Evolutionary conservation across 225 moss, liverwort and hornwort genomes (phyloP), one percentile per base, ranked within the genome.

Genomic region (Bryoerythrophyllum caledonicum): DNA sequence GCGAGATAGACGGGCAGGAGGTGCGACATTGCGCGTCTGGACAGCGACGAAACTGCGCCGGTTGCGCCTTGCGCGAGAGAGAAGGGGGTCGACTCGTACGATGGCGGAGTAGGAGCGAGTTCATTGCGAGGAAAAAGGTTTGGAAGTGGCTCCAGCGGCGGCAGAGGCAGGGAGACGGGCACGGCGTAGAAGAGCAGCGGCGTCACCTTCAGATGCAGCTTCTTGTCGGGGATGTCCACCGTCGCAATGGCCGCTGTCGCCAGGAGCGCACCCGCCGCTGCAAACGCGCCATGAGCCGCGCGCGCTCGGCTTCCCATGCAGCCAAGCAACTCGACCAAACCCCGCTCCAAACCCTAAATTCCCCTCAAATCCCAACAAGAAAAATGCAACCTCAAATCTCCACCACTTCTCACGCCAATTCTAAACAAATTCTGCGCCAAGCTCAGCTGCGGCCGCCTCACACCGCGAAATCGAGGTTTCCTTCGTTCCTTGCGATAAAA

Each of bases 261-360:
- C 21, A 96, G 38, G 20, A 90, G 88, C 30, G 93, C 91, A 24
- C 86, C 91, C 24, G 83, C 90, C 11, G 82, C 89, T 27, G 67
- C 85, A 6, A 88, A 69, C 15, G 88, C 82, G 75, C 87, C 85
- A 61, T 82, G 78, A 7, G 85, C 35, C 7, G 76, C 76, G 59
- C 85, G 80, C 20, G 80, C 75, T 13, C 78, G 74, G n/a, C 70
- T 71, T 76, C 79, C 78, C 88, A 85, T 85, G 65, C 75, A 76
- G 23, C 52, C 76, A 41, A 60, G 7, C 16, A 46, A 49, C 48
- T 49, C 20, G 4, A 19, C 7, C 59, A 60, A 30, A 60, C 48
- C 43, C 16, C 11, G 7, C 24, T 25, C 25, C 59, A 51, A 65
- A 7, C 1, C 37, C 51, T 27, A 15, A 10, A 60, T 13, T 24